Percentiles rank a stretch among this genome's conserved stretches.
phyloP scores from a whole-genome alignment of 2,329 filamentous ascomycete species.

The Madurella mycetomatis region DNA sequence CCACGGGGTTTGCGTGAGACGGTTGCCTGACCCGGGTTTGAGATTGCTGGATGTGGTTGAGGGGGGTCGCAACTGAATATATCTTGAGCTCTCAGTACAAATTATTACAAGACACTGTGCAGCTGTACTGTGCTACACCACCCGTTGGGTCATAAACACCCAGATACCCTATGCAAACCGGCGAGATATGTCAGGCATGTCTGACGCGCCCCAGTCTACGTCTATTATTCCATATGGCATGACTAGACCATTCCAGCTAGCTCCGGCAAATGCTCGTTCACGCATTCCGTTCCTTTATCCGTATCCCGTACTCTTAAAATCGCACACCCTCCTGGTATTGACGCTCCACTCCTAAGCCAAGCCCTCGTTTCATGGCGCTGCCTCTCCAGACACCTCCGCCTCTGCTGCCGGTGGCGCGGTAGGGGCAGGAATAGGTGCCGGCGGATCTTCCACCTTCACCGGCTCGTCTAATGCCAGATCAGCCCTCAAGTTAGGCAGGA shows the following conservation, averaged over 20 bases:
- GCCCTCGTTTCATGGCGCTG: background rate
- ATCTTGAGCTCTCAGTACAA: too few relatives aligned
- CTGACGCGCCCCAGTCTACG: background rate
- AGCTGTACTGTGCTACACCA: too few relatives aligned
- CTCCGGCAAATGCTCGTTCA: background rate
- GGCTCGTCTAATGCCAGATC: constrained; percentile 53
- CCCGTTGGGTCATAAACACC: too few relatives aligned
- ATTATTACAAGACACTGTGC: too few relatives aligned
- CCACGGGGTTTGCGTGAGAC: too few relatives aligned
- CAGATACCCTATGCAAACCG: too few relatives aligned
- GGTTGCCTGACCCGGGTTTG: too few relatives aligned
- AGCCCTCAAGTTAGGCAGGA: constrained; percentile 55
- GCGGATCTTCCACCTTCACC: constrained; percentile 9
- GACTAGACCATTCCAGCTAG: background rate
- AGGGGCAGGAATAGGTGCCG: background rate
- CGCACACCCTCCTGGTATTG: constrained; percentile 3
- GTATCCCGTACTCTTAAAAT: background rate
- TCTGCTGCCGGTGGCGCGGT: background rate
- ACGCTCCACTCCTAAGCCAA: background rate
- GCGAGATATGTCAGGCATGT: too few relatives aligned
- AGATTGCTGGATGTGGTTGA: too few relatives aligned
- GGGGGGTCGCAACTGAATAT: too few relatives aligned
- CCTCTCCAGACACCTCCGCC: background rate
- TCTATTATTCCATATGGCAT: background rate
- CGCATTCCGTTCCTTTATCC: background rate